Base-by-base conservation (phyloP, 2,329 filamentous ascomycete genomes). In the Calonectria crousiana region DNA sequence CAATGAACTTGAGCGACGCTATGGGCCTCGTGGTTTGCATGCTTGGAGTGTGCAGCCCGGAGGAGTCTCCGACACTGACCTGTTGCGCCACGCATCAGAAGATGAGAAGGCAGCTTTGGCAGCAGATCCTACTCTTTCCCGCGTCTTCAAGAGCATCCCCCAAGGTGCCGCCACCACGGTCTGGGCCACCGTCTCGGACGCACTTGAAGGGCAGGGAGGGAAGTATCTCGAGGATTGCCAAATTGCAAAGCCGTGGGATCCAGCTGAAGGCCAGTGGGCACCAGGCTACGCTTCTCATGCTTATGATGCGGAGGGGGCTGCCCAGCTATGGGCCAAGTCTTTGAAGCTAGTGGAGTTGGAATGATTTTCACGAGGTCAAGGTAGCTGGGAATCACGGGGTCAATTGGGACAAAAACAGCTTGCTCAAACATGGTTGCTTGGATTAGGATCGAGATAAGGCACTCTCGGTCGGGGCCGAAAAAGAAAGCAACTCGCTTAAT, bases 1-100 rank as follows among this genome's bases (percentile, higher is more conserved):
- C 4, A 89, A 87, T 73, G 84, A 89, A 71, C 84, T 91, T 32
- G 88, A 90, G 38, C 84, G 89, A 1, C 84, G 84, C 0, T 90
- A 89, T 75, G 87, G 86, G 2, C 32, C 79, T 0, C 77, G 81
- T 4, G 85, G 87, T 13, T 74, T 91, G 0, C 88, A 88, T 67
- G 88, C 84, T 0, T 77, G 74, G 65, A 79, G 77, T n/a, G 70
- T 82, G 8, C 86, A 89, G 69, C 90, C 89, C 0, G 89, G 90
- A 11, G 47, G 47, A 4, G 44, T 71, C 10, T 1, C 44, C 14
- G 23, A 52, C 58, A 71, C 68, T 1, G 72, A 76, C 3, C n/a
- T 74, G 1, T 10, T 52, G 10, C 51, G 66, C 4, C 66, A 58
- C 32, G 8, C 56, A 28, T 44, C 66, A 6, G 36, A 56, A 5